A percentile compares a stretch with the other conserved stretches of the same genome.
phyloP scores from a whole-genome alignment of 176 grass and related monocot species.

The Areca catechu region DNA sequence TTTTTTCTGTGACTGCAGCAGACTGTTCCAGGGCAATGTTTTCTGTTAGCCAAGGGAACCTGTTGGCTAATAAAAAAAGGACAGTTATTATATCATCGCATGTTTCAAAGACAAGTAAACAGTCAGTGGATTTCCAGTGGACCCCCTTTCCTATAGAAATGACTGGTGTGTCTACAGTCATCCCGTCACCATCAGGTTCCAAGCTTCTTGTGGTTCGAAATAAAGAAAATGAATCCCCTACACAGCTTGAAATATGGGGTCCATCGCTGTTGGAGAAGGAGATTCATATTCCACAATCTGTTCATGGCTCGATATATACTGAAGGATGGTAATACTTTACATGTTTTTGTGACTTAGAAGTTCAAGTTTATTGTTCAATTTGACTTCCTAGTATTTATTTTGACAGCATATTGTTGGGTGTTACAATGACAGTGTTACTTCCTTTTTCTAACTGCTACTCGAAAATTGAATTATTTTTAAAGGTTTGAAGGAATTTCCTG shows the following conservation, averaged over 20 bases:
- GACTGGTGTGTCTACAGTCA: conserved; percentile 48
- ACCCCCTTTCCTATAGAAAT: conserved; percentile 87
- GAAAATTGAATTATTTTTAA: not conserved
- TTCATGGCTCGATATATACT: conserved; percentile 69
- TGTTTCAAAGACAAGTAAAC: conserved; percentile 49
- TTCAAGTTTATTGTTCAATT: too few relatives aligned
- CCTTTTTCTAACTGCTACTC: not conserved
- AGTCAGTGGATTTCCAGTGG: conserved; percentile 60
- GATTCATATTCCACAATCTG: conserved; percentile 56
- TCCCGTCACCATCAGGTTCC: conserved; percentile 69
- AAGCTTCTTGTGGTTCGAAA: conserved; percentile 71
- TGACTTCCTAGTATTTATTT: too few relatives aligned
- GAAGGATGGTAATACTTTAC: conserved; percentile 56
- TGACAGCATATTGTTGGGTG: not conserved
- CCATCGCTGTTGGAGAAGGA: conserved; percentile 64
- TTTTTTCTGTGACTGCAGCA: conserved; percentile 30
- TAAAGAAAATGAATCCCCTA: conserved; percentile 66
- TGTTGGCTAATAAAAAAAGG: conserved; percentile 65
- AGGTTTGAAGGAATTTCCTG: conserved; percentile 98
- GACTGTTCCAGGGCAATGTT: conserved; percentile 52
- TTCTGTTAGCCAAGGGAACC: conserved; percentile 47
- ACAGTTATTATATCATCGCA: conserved; percentile 53
- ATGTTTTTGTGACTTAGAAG: too few relatives aligned
- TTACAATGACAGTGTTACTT: not conserved
- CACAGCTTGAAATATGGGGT: conserved; percentile 77